These are phyloP conservation scores for Vitis amurensis DNA, from an alignment of 164 flowering plant genomes.

Conservation along the genomic window DNA sequence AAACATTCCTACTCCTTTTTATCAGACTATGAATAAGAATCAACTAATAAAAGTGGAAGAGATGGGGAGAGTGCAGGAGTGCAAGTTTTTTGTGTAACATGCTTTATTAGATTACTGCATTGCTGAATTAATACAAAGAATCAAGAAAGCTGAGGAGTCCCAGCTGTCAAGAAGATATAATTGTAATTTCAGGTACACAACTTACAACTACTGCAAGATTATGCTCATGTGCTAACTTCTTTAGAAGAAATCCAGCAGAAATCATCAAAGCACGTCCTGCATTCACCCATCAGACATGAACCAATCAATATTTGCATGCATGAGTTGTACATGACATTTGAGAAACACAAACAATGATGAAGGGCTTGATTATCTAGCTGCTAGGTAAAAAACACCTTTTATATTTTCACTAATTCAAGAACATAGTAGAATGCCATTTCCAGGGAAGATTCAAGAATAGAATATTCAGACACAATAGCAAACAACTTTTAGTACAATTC, in stretches of 20 bases:
- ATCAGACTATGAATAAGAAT: too few relatives aligned
- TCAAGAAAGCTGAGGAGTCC: background rate
- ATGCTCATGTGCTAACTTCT: conserved; percentile 73
- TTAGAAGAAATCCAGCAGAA: conserved; percentile 62
- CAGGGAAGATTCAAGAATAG: too few relatives aligned
- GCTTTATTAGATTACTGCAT: background rate
- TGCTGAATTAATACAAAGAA: background rate
- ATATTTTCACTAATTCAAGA: too few relatives aligned
- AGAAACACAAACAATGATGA: background rate
- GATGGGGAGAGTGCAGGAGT: background rate
- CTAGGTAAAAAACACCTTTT: too few relatives aligned
- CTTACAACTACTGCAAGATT: conserved; percentile 67
- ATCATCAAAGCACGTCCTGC: conserved; percentile 82
- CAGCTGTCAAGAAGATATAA: background rate
- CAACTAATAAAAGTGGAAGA: background rate
- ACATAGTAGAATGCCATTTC: too few relatives aligned
- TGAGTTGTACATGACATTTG: background rate
- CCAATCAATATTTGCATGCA: background rate
- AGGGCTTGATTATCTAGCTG: background rate
- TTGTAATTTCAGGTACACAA: background rate
- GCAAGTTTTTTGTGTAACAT: background rate
- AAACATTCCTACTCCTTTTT: too few relatives aligned
- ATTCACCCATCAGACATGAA: conserved; percentile 7
- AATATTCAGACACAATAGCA: too few relatives aligned
- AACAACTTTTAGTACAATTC: background rate